A percentile compares a stretch with the other conserved stretches of the same genome.
phyloP scores from a whole-genome alignment of 2,329 filamentous ascomycete species.

The Botrytis medusae region DNA sequence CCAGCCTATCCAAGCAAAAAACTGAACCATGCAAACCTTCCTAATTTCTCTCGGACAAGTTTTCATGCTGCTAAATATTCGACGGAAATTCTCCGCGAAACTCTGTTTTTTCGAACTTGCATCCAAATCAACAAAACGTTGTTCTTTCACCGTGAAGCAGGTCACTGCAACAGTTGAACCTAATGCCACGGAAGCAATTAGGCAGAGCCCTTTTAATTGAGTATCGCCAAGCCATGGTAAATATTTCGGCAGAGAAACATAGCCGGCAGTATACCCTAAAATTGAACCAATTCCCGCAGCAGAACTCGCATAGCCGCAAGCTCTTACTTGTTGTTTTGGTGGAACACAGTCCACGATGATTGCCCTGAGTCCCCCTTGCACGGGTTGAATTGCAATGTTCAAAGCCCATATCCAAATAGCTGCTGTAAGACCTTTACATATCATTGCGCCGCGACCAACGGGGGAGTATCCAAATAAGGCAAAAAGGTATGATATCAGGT shows the following conservation, averaged over 20 bases:
- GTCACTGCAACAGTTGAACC: conserved; percentile 24
- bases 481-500: conserved; percentile 38
- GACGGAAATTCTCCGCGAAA: neutral
- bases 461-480: neutral
- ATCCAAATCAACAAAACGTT: conserved; percentile 14
- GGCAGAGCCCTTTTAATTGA: conserved; percentile 34
- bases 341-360: conserved; percentile 41
- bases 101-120: conserved; percentile 1
- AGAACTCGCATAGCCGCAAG: conserved; percentile 38
- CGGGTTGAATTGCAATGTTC: conserved; percentile 39
- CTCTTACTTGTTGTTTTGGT: conserved; percentile 37
- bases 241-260: conserved; percentile 27
- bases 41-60: conserved; percentile 19
- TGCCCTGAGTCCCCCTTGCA: conserved; percentile 40
- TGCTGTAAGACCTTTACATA: conserved; percentile 23
- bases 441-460: neutral
- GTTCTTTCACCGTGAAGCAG: conserved; percentile 22
- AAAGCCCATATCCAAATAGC: conserved; percentile 35
- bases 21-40: conserved; percentile 35
- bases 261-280: conserved; percentile 38
- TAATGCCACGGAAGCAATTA: conserved; percentile 28
- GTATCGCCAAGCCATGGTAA: conserved; percentile 25
- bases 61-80: conserved; percentile 18
- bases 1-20: conserved; percentile 41
- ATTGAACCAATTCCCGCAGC: conserved; percentile 39